Evolutionary conservation across 139 green algal genomes (phyloP).

Genomic region (Mychonastes homosphaera): DNA sequence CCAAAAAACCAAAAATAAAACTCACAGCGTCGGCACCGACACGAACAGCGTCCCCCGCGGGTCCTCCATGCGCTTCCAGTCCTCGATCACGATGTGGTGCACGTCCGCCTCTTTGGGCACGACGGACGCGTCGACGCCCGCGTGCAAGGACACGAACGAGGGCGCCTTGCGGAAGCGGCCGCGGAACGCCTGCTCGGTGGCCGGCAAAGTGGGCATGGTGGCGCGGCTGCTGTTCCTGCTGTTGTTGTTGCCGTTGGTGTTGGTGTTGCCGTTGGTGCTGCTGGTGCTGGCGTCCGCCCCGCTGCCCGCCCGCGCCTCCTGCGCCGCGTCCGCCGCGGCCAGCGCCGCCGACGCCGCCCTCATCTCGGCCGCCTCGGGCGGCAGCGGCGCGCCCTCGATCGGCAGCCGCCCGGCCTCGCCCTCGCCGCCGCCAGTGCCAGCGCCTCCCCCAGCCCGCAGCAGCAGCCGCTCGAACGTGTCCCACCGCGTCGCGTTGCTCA

Average conservation of each 20-base stretch:
- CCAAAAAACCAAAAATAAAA: background rate
- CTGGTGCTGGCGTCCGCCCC: too few relatives aligned
- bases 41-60: constrained; percentile 84
- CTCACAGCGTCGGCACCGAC: constrained; percentile 73
- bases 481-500: constrained; percentile 93
- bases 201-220: background rate
- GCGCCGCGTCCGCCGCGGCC: too few relatives aligned
- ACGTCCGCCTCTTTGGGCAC: constrained; percentile 55
- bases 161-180: constrained; percentile 54
- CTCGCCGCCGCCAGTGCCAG: constrained; percentile 9
- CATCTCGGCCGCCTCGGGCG: too few relatives aligned
- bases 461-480: constrained; percentile 92
- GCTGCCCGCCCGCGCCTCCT: too few relatives aligned
- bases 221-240: too few relatives aligned
- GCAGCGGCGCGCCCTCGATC: too few relatives aligned
- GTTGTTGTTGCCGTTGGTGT: too few relatives aligned
- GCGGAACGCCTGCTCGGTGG: constrained; percentile 31
- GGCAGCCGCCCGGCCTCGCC: too few relatives aligned
- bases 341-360: too few relatives aligned
- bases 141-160: constrained; percentile 87
- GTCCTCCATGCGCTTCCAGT: constrained; percentile 79
- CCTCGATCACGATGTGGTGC: constrained; percentile 92
- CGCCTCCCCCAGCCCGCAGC: constrained; percentile 21
- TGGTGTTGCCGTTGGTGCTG: too few relatives aligned
- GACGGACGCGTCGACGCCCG: constrained; percentile 67